Evolutionary conservation across 768 basidiomycete species (phyloP).

Genomic region (Mycena metata): DNA sequence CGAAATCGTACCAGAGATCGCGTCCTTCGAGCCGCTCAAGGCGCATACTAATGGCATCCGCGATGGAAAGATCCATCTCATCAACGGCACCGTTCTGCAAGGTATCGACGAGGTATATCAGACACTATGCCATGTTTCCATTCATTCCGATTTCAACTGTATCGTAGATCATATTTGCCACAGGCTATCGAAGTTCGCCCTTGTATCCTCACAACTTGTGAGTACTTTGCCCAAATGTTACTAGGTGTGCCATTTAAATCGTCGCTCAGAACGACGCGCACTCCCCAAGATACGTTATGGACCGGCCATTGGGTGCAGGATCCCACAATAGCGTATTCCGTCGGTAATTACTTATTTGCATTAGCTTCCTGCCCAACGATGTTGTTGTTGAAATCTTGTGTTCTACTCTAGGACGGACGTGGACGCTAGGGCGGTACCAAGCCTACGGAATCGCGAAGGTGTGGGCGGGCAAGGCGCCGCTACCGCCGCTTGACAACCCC

Average conservation of each 20-base stretch:
- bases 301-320: constrained; percentile 49
- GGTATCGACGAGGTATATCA: constrained; percentile 43
- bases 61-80: constrained; percentile 43
- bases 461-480: constrained; percentile 36
- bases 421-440: constrained; percentile 35
- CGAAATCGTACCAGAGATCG: constrained; percentile 10
- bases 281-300: constrained; percentile 29
- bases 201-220: background rate
- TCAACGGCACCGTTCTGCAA: constrained; percentile 44
- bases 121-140: background rate
- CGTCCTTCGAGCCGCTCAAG: constrained; percentile 39
- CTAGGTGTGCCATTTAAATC: background rate
- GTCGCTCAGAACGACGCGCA: constrained; percentile 15
- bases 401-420: constrained; percentile 10
- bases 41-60: constrained; percentile 32
- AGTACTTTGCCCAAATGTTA: background rate
- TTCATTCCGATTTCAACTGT: no score
- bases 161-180: constrained; percentile 43
- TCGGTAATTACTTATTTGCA: background rate
- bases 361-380: background rate
- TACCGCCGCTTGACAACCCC: constrained; percentile 4
- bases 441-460: constrained; percentile 39
- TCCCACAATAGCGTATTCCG: constrained; percentile 47
- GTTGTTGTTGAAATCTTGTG: background rate
- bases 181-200: constrained; percentile 47